These are phyloP conservation scores for Lachnellula hyalina DNA, from an alignment of 2,329 filamentous ascomycete genomes.

Conservation along the genomic window DNA sequence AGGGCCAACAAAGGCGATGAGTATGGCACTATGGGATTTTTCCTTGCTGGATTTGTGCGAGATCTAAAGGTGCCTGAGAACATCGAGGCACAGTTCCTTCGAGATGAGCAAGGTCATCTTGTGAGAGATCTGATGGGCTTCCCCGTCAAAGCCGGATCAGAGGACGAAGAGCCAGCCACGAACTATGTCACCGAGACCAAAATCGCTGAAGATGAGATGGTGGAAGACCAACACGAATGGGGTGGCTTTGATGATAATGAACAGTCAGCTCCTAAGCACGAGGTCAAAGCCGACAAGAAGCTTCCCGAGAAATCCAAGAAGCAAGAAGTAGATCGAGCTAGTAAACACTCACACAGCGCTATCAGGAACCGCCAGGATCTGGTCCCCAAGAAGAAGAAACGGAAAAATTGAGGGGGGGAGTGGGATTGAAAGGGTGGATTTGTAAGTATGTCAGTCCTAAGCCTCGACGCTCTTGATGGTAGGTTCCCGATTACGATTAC, in stretches of 20 bases:
- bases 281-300: not conserved
- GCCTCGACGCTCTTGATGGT: not conserved
- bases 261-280: constrained; percentile 10
- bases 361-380: not conserved
- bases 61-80: constrained; percentile 8
- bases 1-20: constrained; percentile 76
- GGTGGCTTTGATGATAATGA: constrained; percentile 37
- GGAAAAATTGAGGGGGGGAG: not conserved
- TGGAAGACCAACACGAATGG: constrained; percentile 34
- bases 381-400: constrained; percentile 1
- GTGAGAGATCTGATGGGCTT: constrained; percentile 38
- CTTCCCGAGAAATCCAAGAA: not conserved
- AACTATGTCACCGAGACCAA: constrained; percentile 5
- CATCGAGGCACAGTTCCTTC: constrained; percentile 21
- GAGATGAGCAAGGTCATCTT: constrained; percentile 51
- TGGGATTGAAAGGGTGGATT: not conserved
- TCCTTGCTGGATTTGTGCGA: constrained; percentile 80
- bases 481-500: not conserved
- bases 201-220: constrained; percentile 19
- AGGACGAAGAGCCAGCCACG: constrained; percentile 13
- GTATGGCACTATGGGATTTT: constrained; percentile 89
- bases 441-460: not conserved
- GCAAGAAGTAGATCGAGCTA: not conserved
- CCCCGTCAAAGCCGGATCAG: constrained; percentile 30
- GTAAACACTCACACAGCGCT: not conserved